These are phyloP conservation scores for Trichoderma sp. DNA, from an alignment of 2,329 filamentous ascomycete species.

Conservation along the genomic window DNA sequence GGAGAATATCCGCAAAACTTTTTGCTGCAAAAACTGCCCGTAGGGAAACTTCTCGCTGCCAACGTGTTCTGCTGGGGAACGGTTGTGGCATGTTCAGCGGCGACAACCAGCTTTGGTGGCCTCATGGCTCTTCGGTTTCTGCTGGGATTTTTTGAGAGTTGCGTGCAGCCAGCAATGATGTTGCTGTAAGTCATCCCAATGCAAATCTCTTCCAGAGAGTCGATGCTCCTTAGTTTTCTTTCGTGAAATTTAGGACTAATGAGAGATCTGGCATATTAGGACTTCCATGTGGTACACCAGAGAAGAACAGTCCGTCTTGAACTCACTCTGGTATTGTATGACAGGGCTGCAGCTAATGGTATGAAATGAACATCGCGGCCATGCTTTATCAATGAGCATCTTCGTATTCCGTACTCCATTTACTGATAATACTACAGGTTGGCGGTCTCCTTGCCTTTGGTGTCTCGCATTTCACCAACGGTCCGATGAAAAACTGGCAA, in stretches of 20 bases:
- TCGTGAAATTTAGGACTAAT: not conserved
- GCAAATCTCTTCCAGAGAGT: fast-evolving
- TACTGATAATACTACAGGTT: not conserved
- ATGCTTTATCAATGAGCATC: not conserved
- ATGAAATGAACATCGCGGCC: not conserved
- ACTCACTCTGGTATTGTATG: not conserved
- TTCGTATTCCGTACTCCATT: not conserved
- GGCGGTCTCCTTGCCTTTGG: not conserved
- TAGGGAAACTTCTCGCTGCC: not conserved
- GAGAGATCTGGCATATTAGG: not conserved
- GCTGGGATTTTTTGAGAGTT: not conserved
- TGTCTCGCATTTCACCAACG: not conserved
- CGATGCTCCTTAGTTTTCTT: not conserved
- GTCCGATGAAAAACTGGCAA: not conserved
- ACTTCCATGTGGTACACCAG: not conserved
- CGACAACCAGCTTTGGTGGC: not conserved
- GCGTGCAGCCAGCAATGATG: not conserved
- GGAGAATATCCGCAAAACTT: not conserved
- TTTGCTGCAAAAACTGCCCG: not conserved
- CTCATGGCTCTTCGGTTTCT: not conserved
- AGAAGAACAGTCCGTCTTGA: not conserved
- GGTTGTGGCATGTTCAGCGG: not conserved
- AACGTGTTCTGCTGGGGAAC: not conserved
- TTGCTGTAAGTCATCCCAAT: not conserved
- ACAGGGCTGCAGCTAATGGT: not conserved